phyloP scores from a whole-genome alignment of 176 grass and related monocot species.

The Alopecurus myosuroides region DNA sequence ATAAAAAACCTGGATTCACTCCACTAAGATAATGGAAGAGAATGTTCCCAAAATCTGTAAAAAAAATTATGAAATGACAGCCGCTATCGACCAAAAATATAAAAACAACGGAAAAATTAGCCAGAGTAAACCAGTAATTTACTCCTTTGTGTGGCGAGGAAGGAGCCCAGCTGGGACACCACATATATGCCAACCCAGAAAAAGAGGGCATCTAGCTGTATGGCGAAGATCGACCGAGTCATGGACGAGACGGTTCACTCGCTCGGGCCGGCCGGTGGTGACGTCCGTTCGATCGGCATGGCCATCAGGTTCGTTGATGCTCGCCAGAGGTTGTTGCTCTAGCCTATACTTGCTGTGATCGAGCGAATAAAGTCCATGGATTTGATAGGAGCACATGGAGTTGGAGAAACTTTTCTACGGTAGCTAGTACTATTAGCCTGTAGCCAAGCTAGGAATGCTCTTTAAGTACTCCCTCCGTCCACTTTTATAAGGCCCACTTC shows the following conservation, averaged over 20 bases:
- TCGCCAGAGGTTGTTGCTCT: not conserved
- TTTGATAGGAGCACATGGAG: too few species aligned
- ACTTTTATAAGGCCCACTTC: too few species aligned
- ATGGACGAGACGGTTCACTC: not conserved
- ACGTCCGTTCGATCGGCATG: not conserved
- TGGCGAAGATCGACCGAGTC: not conserved
- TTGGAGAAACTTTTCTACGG: too few species aligned
- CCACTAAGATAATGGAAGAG: not conserved
- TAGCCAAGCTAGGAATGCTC: too few species aligned
- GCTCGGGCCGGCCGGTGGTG: not conserved
- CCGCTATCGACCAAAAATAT: not conserved
- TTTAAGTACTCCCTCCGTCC: too few species aligned
- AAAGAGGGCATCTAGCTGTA: not conserved
- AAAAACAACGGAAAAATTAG: not conserved
- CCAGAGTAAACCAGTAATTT: not conserved
- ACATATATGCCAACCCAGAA: constrained; percentile 9
- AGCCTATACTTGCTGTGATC: not conserved
- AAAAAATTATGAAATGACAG: not conserved
- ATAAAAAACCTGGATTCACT: not conserved
- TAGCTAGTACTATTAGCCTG: too few species aligned
- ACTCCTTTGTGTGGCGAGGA: not conserved
- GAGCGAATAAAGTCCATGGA: too few species aligned
- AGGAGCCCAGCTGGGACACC: not conserved
- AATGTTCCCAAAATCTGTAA: not conserved
- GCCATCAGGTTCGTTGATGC: not conserved